A percentile compares a stretch with the other conserved stretches of the same genome.
These are phyloP conservation scores for Cytospora paraplurivora DNA, from an alignment of 2,329 filamentous ascomycete genomes.

Conservation along the genomic window DNA sequence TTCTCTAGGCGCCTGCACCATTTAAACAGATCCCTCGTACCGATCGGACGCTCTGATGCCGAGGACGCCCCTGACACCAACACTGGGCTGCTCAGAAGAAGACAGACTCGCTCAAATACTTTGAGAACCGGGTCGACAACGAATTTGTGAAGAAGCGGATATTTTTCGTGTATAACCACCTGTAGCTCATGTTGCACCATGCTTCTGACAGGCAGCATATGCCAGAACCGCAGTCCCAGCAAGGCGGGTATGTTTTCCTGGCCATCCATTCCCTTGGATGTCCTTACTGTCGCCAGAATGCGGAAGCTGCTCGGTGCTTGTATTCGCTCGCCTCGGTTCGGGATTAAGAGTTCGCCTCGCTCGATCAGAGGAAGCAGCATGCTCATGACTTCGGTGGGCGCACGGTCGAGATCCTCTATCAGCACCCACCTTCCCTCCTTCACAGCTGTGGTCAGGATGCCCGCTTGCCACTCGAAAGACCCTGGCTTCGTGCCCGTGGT, in stretches of 20 bases:
- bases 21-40: constrained; percentile 77
- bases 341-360: constrained; percentile 84
- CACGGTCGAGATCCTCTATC: constrained; percentile 94
- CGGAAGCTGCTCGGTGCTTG: constrained; percentile 83
- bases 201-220: constrained; percentile 68
- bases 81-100: constrained; percentile 41
- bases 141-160: constrained; percentile 69
- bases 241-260: constrained; percentile 70
- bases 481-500: constrained; percentile 85
- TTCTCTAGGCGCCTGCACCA: constrained; percentile 79
- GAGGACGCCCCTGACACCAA: constrained; percentile 33
- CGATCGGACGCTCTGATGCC: constrained; percentile 49
- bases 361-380: constrained; percentile 91
- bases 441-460: constrained; percentile 91
- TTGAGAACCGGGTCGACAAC: constrained; percentile 56
- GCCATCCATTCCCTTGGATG: constrained; percentile 67
- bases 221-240: constrained; percentile 86
- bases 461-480: constrained; percentile 88
- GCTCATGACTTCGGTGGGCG: constrained; percentile 92
- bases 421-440: constrained; percentile 94
- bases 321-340: constrained; percentile 83
- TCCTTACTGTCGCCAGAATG: constrained; percentile 89
- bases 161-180: constrained; percentile 70
- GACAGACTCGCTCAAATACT: constrained; percentile 58
- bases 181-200: constrained; percentile 71